Evolutionary conservation across 2,329 filamentous ascomycete species (phyloP).

Genomic region (Aureobasidium lini): DNA sequence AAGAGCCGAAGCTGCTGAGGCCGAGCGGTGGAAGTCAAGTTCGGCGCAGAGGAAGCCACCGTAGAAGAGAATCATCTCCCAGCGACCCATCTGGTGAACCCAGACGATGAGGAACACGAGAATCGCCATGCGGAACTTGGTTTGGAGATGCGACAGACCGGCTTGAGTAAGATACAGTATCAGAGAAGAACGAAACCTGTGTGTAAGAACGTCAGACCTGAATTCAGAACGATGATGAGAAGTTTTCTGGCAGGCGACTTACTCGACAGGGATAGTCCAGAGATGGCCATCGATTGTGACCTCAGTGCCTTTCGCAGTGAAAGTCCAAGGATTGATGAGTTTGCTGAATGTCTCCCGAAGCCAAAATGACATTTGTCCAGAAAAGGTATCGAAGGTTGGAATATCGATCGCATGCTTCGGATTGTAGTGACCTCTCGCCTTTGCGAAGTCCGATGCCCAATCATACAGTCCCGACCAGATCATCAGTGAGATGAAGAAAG

Average conservation of each 20-base stretch:
- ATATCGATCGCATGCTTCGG: conserved; percentile 11
- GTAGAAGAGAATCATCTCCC: conserved; percentile 51
- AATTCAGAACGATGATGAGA: conserved; percentile 44
- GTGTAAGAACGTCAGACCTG: background rate
- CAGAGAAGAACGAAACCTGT: conserved; percentile 43
- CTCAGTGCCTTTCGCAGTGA: background rate
- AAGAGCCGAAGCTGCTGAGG: background rate
- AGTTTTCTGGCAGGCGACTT: background rate
- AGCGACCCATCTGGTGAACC: conserved; percentile 41
- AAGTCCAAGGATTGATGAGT: conserved; percentile 11
- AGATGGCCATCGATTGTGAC: conserved; percentile 41
- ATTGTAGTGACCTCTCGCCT: conserved; percentile 10
- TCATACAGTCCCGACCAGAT: conserved; percentile 12
- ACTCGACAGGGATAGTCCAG: conserved; percentile 45
- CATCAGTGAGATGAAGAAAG: conserved; percentile 17
- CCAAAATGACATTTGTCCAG: conserved; percentile 22
- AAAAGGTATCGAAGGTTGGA: background rate
- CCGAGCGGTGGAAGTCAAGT: conserved; percentile 37
- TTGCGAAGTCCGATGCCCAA: conserved; percentile 14
- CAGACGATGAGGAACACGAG: conserved; percentile 33
- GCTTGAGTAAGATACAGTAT: conserved; percentile 50
- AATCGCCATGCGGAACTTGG: conserved; percentile 32
- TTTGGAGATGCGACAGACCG: conserved; percentile 23
- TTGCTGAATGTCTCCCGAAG: conserved; percentile 29
- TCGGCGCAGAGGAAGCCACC: conserved; percentile 50